Percentiles rank a stretch among this genome's conserved stretches.
These are phyloP conservation scores for Ophiosphaerella narmari DNA, from an alignment of 2,329 filamentous ascomycete genomes.

Conservation along the genomic window DNA sequence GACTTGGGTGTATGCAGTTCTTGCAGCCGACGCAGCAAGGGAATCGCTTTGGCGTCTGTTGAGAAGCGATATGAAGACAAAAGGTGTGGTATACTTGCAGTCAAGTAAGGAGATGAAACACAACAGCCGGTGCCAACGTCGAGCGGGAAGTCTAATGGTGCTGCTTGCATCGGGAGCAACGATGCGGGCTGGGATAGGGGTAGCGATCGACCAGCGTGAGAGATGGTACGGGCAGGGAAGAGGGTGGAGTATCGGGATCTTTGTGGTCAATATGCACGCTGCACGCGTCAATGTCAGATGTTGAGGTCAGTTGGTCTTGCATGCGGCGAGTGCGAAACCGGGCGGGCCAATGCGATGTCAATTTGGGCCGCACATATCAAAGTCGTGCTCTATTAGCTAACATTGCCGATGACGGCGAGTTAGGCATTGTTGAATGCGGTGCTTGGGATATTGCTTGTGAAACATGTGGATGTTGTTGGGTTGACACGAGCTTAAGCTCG, in stretches of 20 bases:
- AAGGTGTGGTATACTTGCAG: not conserved
- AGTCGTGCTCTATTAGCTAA: too few species aligned
- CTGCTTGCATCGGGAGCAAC: too few species aligned
- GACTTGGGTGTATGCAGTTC: not conserved
- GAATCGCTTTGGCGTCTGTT: not conserved
- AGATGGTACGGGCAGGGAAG: not conserved
- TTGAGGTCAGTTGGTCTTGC: constrained; percentile 2
- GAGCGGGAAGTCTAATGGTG: too few species aligned
- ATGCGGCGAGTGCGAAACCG: constrained; percentile 2
- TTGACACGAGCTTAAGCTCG: constrained; percentile 17
- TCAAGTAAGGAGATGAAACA: too few species aligned
- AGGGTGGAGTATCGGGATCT: not conserved
- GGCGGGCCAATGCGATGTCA: not conserved
- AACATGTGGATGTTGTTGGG: not conserved
- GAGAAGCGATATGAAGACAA: constrained; percentile 5
- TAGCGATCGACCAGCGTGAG: too few species aligned
- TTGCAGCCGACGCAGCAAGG: too few species aligned
- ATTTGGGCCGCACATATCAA: constrained; percentile 1
- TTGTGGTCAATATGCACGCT: constrained; percentile 7
- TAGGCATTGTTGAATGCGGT: too few species aligned
- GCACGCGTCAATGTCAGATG: constrained; percentile 11
- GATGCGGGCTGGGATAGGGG: too few species aligned
- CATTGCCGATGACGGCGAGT: too few species aligned
- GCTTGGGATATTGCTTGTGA: too few species aligned
- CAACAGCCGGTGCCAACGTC: too few species aligned